phyloP scores from a whole-genome alignment of 345 rosid genomes.

The Moricandia arvensis region DNA sequence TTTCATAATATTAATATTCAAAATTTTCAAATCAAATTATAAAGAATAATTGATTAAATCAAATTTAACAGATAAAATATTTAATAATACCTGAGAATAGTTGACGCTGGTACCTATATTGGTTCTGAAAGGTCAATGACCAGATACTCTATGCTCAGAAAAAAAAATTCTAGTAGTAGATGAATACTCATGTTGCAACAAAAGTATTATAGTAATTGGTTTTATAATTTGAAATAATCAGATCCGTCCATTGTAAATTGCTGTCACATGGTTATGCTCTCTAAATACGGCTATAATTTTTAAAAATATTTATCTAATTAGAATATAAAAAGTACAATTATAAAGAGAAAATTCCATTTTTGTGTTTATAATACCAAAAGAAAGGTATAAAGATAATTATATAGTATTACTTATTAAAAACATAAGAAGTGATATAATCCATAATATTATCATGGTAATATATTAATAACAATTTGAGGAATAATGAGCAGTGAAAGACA shows the following conservation, averaged over 20 bases:
- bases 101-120: background rate
- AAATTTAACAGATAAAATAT: no score
- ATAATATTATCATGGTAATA: constrained; percentile 3
- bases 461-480: constrained; percentile 10
- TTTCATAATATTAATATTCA: no score
- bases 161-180: background rate
- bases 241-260: background rate
- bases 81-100: no score
- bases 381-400: background rate
- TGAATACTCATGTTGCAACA: background rate
- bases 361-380: constrained; percentile 7
- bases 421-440: constrained; percentile 7
- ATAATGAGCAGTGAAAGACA: background rate
- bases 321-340: background rate
- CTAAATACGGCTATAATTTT: background rate
- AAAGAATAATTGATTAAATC: no score
- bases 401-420: background rate
- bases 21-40: no score
- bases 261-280: background rate
- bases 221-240: background rate
- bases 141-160: background rate
- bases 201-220: background rate
- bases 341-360: background rate
- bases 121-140: background rate
- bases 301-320: background rate